Percentiles rank a stretch among this genome's conserved stretches.
These are phyloP conservation scores for Silene conica DNA, from an alignment of 148 eudicot species.

Conservation along the genomic window DNA sequence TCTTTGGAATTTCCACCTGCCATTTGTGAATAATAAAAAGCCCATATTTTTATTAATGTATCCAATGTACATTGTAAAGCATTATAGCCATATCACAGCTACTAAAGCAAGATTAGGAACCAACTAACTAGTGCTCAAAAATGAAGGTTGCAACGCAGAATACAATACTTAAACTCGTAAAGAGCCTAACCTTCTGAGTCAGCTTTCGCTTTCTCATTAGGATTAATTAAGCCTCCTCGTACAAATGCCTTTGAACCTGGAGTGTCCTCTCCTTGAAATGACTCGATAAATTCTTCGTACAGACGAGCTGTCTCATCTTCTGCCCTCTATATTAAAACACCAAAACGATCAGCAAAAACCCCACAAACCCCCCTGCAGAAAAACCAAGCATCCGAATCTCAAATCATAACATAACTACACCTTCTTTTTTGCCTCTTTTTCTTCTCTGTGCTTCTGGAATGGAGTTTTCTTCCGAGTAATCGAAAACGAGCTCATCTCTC, in stretches of 20 bases:
- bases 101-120: slow-evolving; percentile 11
- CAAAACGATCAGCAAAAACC: slow-evolving; percentile 5
- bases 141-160: slow-evolving; percentile 5
- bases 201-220: slow-evolving; percentile 64
- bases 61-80: slow-evolving; percentile 48
- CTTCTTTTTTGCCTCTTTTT: slow-evolving; percentile 94
- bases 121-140: slow-evolving; percentile 5
- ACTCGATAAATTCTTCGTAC: slow-evolving; percentile 86
- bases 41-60: slow-evolving; percentile 83
- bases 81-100: slow-evolving; percentile 48
- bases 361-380: neutral
- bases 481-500: slow-evolving; percentile 70
- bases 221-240: slow-evolving; percentile 86
- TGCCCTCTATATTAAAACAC: slow-evolving; percentile 52
- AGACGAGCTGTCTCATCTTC: slow-evolving; percentile 92
- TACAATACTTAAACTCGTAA: slow-evolving; percentile 10
- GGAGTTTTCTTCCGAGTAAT: slow-evolving; percentile 87
- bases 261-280: slow-evolving; percentile 74
- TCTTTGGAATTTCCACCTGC: slow-evolving; percentile 99
- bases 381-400: slow-evolving; percentile 5
- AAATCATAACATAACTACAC: slow-evolving; percentile 26
- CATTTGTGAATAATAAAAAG: slow-evolving; percentile 93
- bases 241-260: slow-evolving; percentile 89
- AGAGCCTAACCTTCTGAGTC: slow-evolving; percentile 72
- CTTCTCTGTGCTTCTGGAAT: slow-evolving; percentile 94